A percentile compares a stretch with the other conserved stretches of the same genome.
phyloP scores from a whole-genome alignment of 148 eudicot species.

The Silene uniflora region DNA sequence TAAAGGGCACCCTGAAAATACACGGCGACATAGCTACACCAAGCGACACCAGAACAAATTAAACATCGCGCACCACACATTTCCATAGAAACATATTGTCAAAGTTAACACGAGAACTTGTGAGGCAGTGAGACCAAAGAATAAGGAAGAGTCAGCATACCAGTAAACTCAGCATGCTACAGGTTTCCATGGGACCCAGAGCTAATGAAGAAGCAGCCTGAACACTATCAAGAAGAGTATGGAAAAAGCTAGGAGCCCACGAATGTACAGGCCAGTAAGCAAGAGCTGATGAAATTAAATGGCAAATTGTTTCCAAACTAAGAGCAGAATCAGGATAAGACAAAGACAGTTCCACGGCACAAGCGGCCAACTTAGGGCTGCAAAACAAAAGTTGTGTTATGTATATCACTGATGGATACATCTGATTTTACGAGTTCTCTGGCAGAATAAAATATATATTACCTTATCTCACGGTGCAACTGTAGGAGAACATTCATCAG shows the following conservation, averaged over 20 bases:
- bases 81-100: not conserved
- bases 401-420: conserved; percentile 2
- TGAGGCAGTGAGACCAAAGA: not conserved
- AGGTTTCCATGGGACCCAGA: conserved; percentile 91
- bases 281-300: conserved; percentile 87
- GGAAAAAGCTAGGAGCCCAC: conserved; percentile 95
- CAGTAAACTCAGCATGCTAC: conserved; percentile 75
- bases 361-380: conserved; percentile 93
- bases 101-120: not conserved
- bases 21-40: not conserved
- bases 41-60: not conserved
- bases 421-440: not conserved
- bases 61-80: not conserved
- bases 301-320: conserved; percentile 81
- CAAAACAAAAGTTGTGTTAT: conserved; percentile 23
- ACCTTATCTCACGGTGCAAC: conserved; percentile 94
- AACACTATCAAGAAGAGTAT: conserved; percentile 78
- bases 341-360: conserved; percentile 62
- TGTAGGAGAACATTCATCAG: conserved; percentile 77
- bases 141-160: conserved; percentile 35
- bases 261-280: conserved; percentile 93
- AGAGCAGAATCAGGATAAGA: conserved; percentile 77
- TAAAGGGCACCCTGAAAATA: not conserved
- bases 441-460: conserved; percentile 4
- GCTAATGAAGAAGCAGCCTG: conserved; percentile 75